Base-by-base conservation (phyloP, 1,284 basidiomycete species). In the Phaffia rhodozyma region DNA sequence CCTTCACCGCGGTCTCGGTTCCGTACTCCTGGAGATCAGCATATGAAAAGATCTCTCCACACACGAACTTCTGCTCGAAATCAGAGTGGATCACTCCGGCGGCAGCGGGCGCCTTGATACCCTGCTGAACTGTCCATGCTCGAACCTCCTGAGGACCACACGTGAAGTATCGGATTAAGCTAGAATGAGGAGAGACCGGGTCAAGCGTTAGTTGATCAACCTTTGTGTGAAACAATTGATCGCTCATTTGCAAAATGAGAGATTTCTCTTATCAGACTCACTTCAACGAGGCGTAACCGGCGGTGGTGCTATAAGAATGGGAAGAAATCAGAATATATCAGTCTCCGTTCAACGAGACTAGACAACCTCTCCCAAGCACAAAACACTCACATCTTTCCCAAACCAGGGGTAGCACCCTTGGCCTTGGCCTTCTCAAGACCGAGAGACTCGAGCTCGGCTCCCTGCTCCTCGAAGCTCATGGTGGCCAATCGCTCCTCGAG, bases 11-110 rank as follows among this genome's bases (percentile, higher is more conserved):
- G 3, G 83, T 69, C 79, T 99, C 96, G 68, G 85, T 87, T 20
- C 92, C 94, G 71, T 92, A 80, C 77, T 97, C 91, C 74, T 88
- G 88, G 68, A 99, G 80, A 74, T 97, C 96, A 0, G 85, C 84
- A 72, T 86, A 97, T 4, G 85, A 73, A 90, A 97, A 97, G 74
- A 98, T 97, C 78, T 98, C 94, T 77, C 94, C 96, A 71, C 94
- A 98, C n/a, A 99, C 89, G 71, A 98, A 97, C 79, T 96, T 96
- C 76, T 94, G 89, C 79, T 97, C 54, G 89, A 85, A 62, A 30
- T 67, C 69, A 30, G 63, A 62, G 59, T 98, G 94, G 73, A 99
- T 99, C 71, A 99, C 92, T 77, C 96, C 96, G 48, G 96, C 96
- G 2, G 96, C 96, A 72, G 92, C 87, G 21, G 94, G 96, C 1